A percentile compares a stretch with the other conserved stretches of the same genome.
These are phyloP conservation scores for Ascochyta lentis DNA, from an alignment of 2,329 filamentous ascomycete species.

Conservation along the genomic window DNA sequence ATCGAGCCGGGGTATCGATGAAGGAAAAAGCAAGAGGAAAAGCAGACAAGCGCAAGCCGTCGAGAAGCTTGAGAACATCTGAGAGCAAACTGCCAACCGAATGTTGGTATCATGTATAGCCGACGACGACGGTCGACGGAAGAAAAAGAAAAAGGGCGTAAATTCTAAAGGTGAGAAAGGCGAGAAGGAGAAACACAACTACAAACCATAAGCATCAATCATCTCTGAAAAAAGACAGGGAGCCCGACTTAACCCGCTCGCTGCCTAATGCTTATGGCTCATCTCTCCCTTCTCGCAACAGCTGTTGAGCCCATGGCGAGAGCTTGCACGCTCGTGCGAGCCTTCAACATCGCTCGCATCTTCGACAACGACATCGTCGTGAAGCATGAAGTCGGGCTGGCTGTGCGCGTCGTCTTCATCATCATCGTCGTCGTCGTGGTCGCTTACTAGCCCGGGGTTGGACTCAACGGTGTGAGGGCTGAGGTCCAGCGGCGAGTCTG, in stretches of 20 bases:
- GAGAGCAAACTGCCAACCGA: constrained; percentile 15
- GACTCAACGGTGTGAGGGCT: constrained; percentile 58
- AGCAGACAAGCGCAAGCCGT: constrained; percentile 9
- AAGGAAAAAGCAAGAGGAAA: constrained; percentile 20
- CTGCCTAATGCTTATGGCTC: constrained; percentile 44
- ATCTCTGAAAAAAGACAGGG: constrained; percentile 26
- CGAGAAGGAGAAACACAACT: constrained; percentile 12
- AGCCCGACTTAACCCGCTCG: constrained; percentile 38
- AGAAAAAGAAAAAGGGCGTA: constrained; percentile 15
- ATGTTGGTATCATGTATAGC: constrained; percentile 17
- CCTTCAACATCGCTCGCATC: constrained; percentile 50
- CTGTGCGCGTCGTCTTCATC: constrained; percentile 48
- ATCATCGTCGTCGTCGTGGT: constrained; percentile 58
- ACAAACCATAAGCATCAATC: constrained; percentile 28
- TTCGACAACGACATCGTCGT: constrained; percentile 48
- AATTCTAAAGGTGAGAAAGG: constrained; percentile 15
- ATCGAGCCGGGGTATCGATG: constrained; percentile 18
- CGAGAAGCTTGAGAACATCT: constrained; percentile 4
- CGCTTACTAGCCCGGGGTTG: constrained; percentile 58
- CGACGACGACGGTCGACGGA: constrained; percentile 15
- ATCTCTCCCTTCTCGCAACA: constrained; percentile 46
- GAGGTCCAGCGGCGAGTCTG: constrained; percentile 49
- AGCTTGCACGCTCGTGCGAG: constrained; percentile 40
- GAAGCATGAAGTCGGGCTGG: constrained; percentile 44
- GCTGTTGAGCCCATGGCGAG: constrained; percentile 40